Conservation (phyloP, 129 eudicot genomes). For the Chrysanthemum seticuspe region DNA sequence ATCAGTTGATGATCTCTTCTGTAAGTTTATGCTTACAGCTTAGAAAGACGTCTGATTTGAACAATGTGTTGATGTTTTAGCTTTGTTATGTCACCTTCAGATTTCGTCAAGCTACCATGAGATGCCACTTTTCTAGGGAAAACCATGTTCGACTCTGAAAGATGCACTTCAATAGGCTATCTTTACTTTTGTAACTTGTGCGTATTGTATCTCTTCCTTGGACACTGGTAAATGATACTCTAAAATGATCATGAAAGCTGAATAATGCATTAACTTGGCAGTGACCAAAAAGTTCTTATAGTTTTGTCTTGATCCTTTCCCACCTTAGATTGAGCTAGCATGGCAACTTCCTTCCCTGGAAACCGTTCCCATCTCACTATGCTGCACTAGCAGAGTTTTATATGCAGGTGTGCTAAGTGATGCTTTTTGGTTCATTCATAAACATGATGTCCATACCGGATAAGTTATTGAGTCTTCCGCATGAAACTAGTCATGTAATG, state of each 20-base stretch:
- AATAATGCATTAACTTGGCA: background rate
- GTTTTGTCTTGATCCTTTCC: too few relatives aligned
- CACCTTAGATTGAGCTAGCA: too few relatives aligned
- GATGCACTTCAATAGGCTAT: background rate
- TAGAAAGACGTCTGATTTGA: background rate
- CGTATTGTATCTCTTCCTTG: too few relatives aligned
- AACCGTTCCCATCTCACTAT: too few relatives aligned
- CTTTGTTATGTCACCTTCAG: background rate
- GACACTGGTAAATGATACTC: too few relatives aligned
- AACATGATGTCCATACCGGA: too few relatives aligned
- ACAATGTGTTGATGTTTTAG: background rate
- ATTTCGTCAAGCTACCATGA: background rate
- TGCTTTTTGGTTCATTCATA: too few relatives aligned
- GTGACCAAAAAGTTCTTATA: background rate
- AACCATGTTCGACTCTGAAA: slow-evolving; percentile 2
- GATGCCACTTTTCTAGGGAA: background rate
- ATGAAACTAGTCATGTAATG: too few relatives aligned
- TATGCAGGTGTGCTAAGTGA: too few relatives aligned
- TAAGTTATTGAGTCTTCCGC: too few relatives aligned
- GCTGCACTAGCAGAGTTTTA: too few relatives aligned
- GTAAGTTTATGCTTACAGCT: background rate
- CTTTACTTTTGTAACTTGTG: background rate
- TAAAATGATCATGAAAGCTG: background rate
- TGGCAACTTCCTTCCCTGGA: background rate
- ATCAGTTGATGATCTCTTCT: background rate